These are phyloP conservation scores for Pisolithus tinctorius DNA, from an alignment of 768 basidiomycete species.

Conservation along the genomic window DNA sequence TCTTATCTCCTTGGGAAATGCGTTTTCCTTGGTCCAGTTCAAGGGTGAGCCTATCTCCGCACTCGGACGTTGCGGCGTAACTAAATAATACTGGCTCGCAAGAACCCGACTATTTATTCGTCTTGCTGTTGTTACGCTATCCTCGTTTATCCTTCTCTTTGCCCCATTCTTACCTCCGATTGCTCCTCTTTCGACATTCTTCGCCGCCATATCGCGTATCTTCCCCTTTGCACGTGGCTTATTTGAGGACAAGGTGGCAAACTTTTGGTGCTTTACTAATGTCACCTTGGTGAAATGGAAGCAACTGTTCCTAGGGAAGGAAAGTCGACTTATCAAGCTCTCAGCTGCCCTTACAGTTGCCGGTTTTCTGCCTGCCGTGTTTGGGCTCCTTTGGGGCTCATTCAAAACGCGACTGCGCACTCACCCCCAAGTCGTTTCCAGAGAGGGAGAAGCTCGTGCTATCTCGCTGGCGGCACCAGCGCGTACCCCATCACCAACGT, in stretches of 20 bases:
- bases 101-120: conserved; percentile 54
- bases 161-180: conserved; percentile 75
- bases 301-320: conserved; percentile 31
- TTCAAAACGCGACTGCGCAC: conserved; percentile 22
- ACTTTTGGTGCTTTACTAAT: conserved; percentile 95
- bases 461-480: neutral
- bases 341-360: conserved; percentile 61
- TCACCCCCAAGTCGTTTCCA: neutral
- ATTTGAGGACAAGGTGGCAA: conserved; percentile 95
- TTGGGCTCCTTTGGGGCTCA: conserved; percentile 35
- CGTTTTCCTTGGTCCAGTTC: conserved; percentile 60
- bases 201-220: conserved; percentile 70
- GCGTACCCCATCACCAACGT: conserved; percentile 39
- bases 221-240: conserved; percentile 90
- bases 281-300: conserved; percentile 80
- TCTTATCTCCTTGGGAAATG: conserved; percentile 89
- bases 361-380: conserved; percentile 62
- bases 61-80: neutral
- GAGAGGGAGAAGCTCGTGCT: neutral
- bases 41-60: conserved; percentile 48
- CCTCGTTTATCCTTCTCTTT: conserved; percentile 66
- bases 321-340: conserved; percentile 50
- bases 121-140: conserved; percentile 54
- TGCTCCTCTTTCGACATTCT: conserved; percentile 39
- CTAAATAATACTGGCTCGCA: conserved; percentile 4